Base-by-base conservation (phyloP, 768 basidiomycete genomes). In the Brasilioporus rufonigricans region DNA sequence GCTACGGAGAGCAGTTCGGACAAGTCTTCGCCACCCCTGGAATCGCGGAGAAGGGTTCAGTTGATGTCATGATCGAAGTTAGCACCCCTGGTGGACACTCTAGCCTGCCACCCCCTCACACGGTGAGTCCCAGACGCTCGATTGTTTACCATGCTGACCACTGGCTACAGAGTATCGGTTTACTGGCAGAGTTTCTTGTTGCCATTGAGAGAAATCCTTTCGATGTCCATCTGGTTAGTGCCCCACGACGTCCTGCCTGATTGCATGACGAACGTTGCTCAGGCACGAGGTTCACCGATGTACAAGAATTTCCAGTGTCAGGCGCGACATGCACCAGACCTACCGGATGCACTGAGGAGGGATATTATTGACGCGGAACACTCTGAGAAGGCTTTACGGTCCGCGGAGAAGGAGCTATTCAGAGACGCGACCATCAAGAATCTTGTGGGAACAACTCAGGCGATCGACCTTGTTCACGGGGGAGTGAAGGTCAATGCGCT, bases 51-150 rank as follows among this genome's bases (percentile, higher is more conserved):
- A 91, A 90, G 66, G 92, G 92, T 11, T 82, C 77, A 52, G 41
- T 86, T 10, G 77, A 89, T 62, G 78, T 85, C 18, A 73, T 70
- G 35, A 74, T 93, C n/a, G 79, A 84, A 52, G 83, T 94, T 9
- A 71, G 78, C 14, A 75, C 86, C 0, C 76, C 84, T 0, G 93
- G 93, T 6, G 93, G 93, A 0, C 94, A 95, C 69, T 93, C 92
- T 0, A 89, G 87, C 61, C 73, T 93, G 14, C 94, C 94, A 16
- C 91, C 89, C 16, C 62, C 72, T 3, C 92, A 97, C 60, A 96
- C 93, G 3, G 88, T 83, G 65, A 60, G 77, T 59, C 3, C 29
- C 9, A n/a, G 21, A 43, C 21, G 35, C 29, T 16, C 7, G 2
- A 26, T 16, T n/a, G n/a, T 43, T 31, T 35, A 9, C 45, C 23